Evolutionary conservation across 352 stramenopile genomes (phyloP).

Genomic region (Globisporangium ultimum): DNA sequence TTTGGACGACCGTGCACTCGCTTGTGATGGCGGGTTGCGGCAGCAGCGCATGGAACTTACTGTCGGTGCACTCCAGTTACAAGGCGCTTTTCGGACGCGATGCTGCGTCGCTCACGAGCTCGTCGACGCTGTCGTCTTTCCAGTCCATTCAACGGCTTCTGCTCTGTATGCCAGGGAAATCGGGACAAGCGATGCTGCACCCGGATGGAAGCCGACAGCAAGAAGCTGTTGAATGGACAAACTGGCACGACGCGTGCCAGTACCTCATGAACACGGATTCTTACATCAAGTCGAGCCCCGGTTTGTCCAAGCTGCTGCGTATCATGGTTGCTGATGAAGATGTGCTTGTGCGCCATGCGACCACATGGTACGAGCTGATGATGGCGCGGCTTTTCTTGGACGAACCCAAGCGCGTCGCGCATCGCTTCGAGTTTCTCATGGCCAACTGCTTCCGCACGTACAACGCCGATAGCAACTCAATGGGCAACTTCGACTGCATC

Average conservation of each 20-base stretch:
- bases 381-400: conserved; percentile 74
- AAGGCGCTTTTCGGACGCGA: conserved; percentile 46
- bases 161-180: conserved; percentile 54
- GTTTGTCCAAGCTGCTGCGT: conserved; percentile 51
- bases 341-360: conserved; percentile 33
- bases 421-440: conserved; percentile 81
- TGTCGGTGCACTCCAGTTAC: conserved; percentile 56
- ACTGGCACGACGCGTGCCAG: conserved; percentile 64
- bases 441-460: conserved; percentile 62
- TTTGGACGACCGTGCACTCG: conserved; percentile 65
- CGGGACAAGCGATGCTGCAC: conserved; percentile 10
- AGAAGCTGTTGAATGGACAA: conserved; percentile 42
- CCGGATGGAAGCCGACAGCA: conserved; percentile 6
- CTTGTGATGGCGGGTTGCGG: conserved; percentile 53
- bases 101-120: conserved; percentile 31
- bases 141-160: conserved; percentile 61
- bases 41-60: conserved; percentile 48
- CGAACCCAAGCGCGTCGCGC: conserved; percentile 66
- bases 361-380: conserved; percentile 78
- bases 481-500: conserved; percentile 84
- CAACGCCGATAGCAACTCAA: conserved; percentile 29
- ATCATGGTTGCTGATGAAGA: conserved; percentile 54
- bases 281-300: conserved; percentile 39
- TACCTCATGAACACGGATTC: conserved; percentile 52
- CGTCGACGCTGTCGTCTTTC: conserved; percentile 46